Evolutionary conservation across 2,329 filamentous ascomycete species (phyloP).

Genomic region (Pseudopyrenochaeta lycopersici): DNA sequence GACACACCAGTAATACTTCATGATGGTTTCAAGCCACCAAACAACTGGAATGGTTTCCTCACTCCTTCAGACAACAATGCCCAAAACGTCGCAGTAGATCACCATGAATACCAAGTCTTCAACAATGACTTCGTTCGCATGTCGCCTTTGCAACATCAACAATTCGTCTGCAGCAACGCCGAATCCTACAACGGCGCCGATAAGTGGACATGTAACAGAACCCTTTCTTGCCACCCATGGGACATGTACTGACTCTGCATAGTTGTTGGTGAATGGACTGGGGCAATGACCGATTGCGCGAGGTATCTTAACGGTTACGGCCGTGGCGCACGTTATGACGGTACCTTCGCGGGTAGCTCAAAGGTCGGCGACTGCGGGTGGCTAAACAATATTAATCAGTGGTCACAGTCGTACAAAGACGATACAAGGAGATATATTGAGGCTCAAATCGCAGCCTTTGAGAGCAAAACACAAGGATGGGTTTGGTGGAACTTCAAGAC

Average conservation of each 20-base stretch:
- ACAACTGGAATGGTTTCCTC: constrained; percentile 69
- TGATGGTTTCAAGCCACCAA: constrained; percentile 64
- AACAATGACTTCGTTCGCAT: constrained; percentile 60
- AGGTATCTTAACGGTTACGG: constrained; percentile 63
- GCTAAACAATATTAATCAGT: constrained; percentile 60
- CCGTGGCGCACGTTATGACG: constrained; percentile 68
- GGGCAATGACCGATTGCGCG: constrained; percentile 70
- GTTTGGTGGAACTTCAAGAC: constrained; percentile 70
- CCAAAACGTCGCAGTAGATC: constrained; percentile 68
- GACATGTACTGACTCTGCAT: constrained; percentile 3
- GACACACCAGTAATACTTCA: constrained; percentile 65
- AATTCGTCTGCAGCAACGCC: constrained; percentile 65
- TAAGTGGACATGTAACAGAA: constrained; percentile 62
- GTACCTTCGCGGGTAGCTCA: constrained; percentile 58
- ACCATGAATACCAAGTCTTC: constrained; percentile 76
- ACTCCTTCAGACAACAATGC: constrained; percentile 59
- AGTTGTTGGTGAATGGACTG: constrained; percentile 75
- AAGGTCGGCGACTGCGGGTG: constrained; percentile 64
- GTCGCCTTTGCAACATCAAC: constrained; percentile 62
- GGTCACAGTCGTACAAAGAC: constrained; percentile 55
- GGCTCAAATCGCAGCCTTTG: constrained; percentile 63
- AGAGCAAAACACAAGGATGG: constrained; percentile 62
- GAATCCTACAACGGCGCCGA: constrained; percentile 61
- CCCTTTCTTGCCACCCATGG: not conserved
- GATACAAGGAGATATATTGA: constrained; percentile 63